These are phyloP conservation scores for Corymbia calophylla DNA, from an alignment of 441 rosid genomes.

Conservation along the genomic window DNA sequence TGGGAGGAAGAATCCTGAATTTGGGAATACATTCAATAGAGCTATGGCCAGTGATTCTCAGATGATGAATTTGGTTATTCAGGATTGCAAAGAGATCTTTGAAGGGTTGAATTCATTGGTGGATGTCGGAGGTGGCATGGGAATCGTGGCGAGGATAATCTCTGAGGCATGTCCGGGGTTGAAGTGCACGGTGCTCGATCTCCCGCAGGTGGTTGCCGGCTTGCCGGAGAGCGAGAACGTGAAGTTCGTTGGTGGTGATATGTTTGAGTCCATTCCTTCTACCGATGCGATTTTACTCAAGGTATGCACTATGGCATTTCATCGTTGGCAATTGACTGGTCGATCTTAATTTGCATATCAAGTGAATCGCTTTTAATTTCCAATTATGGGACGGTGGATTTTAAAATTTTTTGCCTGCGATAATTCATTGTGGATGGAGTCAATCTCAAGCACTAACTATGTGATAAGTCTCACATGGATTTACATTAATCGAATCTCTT, in stretches of 20 bases:
- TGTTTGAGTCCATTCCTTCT: slow-evolving; percentile 33
- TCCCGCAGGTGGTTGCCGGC: slow-evolving; percentile 26
- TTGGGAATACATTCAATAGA: slow-evolving; percentile 8
- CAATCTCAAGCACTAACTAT: neutral
- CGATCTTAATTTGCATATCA: neutral
- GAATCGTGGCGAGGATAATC: slow-evolving; percentile 20
- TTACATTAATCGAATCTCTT: neutral
- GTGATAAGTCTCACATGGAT: neutral
- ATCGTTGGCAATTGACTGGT: neutral
- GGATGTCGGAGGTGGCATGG: slow-evolving; percentile 35
- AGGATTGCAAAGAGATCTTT: slow-evolving; percentile 20
- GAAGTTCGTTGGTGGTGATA: slow-evolving; percentile 31
- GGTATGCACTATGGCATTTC: neutral
- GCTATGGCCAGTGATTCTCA: slow-evolving; percentile 35
- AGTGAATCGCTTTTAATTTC: neutral
- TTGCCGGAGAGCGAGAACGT: slow-evolving; percentile 12
- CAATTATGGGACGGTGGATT: neutral
- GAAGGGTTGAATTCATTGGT: slow-evolving; percentile 22
- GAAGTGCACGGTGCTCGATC: slow-evolving; percentile 31
- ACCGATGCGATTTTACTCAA: neutral
- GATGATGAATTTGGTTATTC: slow-evolving; percentile 22
- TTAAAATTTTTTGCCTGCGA: neutral
- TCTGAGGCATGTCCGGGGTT: slow-evolving; percentile 21
- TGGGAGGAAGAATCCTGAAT: slow-evolving; percentile 8
- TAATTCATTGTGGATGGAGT: neutral